A percentile compares a stretch with the other conserved stretches of the same genome.
These are phyloP conservation scores for Mycena chlorophos DNA, from an alignment of 768 basidiomycete genomes.

Conservation along the genomic window DNA sequence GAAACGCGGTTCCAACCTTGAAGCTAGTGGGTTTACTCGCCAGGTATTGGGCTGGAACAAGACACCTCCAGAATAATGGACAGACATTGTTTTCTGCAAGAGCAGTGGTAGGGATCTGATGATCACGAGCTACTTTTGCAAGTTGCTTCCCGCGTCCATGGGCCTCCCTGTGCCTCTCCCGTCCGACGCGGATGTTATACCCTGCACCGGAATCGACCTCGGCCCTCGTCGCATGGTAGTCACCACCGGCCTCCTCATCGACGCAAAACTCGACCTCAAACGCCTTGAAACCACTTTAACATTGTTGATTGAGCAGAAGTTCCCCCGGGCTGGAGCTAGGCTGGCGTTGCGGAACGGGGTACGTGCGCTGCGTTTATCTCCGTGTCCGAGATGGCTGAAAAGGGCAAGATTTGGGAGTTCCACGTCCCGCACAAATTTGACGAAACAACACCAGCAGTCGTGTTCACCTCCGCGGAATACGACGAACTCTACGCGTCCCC, in stretches of 20 bases:
- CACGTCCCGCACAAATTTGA: conserved; percentile 2
- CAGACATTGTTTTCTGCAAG: too few species aligned
- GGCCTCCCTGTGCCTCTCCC: not conserved
- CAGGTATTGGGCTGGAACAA: too few species aligned
- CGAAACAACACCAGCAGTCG: not conserved
- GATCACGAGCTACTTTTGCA: not conserved
- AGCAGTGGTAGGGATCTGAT: too few species aligned
- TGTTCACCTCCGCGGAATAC: not conserved
- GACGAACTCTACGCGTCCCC: not conserved
- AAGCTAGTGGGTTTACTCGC: too few species aligned
- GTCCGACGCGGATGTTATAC: not conserved
- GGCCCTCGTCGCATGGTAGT: not conserved
- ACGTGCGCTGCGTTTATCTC: not conserved
- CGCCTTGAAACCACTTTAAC: not conserved
- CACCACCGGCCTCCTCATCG: not conserved
- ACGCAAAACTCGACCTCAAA: not conserved
- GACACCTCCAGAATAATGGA: too few species aligned
- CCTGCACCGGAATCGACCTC: conserved; percentile 1
- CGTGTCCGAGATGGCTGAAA: not conserved
- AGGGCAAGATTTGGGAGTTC: not conserved
- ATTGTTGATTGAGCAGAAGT: not conserved
- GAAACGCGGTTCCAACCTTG: too few species aligned
- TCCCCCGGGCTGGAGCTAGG: not conserved
- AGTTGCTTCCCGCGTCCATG: not conserved
- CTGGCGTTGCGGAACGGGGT: not conserved